Evolutionary conservation across 2,329 filamentous ascomycete species (phyloP), one percentile per base, ranked within the genome.

Genomic region (Penicillium hordei): DNA sequence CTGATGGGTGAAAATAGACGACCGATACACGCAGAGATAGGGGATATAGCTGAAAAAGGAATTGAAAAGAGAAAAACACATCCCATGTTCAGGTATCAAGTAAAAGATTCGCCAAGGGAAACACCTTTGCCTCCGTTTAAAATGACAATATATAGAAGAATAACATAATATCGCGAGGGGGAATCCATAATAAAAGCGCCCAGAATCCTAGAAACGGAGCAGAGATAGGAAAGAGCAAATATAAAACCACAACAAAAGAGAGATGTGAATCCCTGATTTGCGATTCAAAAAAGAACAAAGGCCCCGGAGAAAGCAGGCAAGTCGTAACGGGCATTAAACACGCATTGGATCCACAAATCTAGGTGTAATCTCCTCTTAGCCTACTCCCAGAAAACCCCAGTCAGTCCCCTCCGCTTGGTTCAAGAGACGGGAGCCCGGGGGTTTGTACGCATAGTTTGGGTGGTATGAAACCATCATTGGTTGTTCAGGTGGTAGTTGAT

Each of bases 401-500:
- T 76, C 73, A 50, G 73, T 75, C 59, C 73, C 74, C 59, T 75
- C 74, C 55, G 72, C 67, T 62, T 74, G 72, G 52, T 73, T 72
- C 57, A 75, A 63, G 31, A 75, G 66, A 49, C 71, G 70, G 45
- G 68, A 56, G 31, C 34, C 55, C 19, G 65, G 67, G 61, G 66
- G 58, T 59, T 75, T 75, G 55, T 70, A 74, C 55, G 71, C 65
- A 57, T 68, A 70, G 60, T 68, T 68, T 27, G 67, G 65, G 55
- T 70, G 64, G 57, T 73, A 74, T 42, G 69, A 64, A 48, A 71
- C 62, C 65, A 75, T 71, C 52, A 74, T 65, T 13, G 71, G 63
- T 44, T 70, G 67, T 21, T 67, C 65, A 7, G 70, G 68, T 5
- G 65, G 64, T 44, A 71, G 57, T n/a, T 71, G 70, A 31, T 71